Conservation (phyloP, 352 stramenopile genomes). For the Pythium rishiriense region DNA sequence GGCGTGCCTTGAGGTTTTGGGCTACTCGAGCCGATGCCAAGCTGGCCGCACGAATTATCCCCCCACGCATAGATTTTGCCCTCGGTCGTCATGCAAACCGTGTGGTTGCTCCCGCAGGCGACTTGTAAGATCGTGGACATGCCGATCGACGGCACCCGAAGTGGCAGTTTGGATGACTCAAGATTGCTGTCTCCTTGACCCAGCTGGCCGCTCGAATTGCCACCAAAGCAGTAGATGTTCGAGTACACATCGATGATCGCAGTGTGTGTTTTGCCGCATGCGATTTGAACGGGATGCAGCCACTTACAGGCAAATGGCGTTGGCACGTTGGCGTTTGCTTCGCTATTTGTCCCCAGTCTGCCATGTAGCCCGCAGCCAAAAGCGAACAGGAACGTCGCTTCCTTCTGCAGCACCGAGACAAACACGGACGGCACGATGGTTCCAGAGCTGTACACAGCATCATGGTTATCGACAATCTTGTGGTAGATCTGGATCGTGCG, state of each 20-base stretch:
- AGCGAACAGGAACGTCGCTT: constrained; percentile 70
- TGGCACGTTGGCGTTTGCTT: constrained; percentile 46
- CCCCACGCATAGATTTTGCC: constrained; percentile 64
- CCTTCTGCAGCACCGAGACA: constrained; percentile 67
- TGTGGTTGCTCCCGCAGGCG: constrained; percentile 62
- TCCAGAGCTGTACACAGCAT: constrained; percentile 46
- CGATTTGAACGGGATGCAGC: constrained; percentile 68
- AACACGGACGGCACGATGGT: constrained; percentile 62
- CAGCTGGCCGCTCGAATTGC: constrained; percentile 46
- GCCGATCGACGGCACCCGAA: constrained; percentile 45
- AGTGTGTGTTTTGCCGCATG: constrained; percentile 65
- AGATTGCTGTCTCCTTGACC: constrained; percentile 57
- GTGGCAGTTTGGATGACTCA: constrained; percentile 55
- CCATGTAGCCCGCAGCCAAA: constrained; percentile 66
- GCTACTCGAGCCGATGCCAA: constrained; percentile 44
- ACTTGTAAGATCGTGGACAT: constrained; percentile 48
- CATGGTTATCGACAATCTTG: constrained; percentile 59
- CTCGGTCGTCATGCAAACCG: constrained; percentile 57
- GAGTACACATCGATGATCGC: constrained; percentile 76
- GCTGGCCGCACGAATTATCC: constrained; percentile 61
- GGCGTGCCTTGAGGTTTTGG: constrained; percentile 35
- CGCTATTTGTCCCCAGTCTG: constrained; percentile 48
- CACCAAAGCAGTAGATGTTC: constrained; percentile 74
- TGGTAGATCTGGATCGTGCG: constrained; percentile 74
- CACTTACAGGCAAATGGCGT: constrained; percentile 61